These are phyloP conservation scores for Fusarium keratoplasticum DNA, from an alignment of 2,329 filamentous ascomycete species.

Conservation along the genomic window DNA sequence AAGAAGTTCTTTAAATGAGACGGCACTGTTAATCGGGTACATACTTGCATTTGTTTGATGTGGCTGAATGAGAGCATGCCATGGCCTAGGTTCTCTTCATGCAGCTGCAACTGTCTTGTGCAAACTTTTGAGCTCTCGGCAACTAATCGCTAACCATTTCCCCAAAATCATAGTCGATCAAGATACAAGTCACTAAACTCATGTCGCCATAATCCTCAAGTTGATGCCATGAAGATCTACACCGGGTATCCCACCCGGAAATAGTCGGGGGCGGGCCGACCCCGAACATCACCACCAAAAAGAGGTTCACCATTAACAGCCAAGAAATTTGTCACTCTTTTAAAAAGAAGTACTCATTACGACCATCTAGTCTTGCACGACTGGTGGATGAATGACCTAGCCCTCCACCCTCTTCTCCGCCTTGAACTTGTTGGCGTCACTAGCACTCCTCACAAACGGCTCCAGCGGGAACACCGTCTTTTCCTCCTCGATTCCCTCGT, in stretches of 20 bases:
- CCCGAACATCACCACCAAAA: not conserved
- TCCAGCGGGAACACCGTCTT: constrained; percentile 68
- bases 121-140: not conserved
- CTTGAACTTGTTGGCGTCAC: constrained; percentile 30
- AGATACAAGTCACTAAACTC: not conserved
- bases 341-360: not conserved
- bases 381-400: not conserved
- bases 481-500: constrained; percentile 62
- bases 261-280: not conserved
- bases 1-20: not conserved
- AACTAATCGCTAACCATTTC: not conserved
- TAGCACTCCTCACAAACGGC: constrained; percentile 50
- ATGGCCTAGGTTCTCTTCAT: not conserved
- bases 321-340: not conserved
- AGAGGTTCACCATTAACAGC: not conserved
- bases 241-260: not conserved
- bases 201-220: constrained; percentile 1
- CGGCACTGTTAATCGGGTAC: not conserved
- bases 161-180: not conserved
- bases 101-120: not conserved
- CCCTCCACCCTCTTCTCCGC: constrained; percentile 12
- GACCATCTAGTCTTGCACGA: not conserved
- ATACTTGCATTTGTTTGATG: not conserved
- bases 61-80: not conserved
- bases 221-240: constrained; percentile 1